Evolutionary conservation across 495 filamentous ascomycete species (phyloP), one percentile per base, ranked within the genome.

Genomic region (Chaetomidium leptoderma): DNA sequence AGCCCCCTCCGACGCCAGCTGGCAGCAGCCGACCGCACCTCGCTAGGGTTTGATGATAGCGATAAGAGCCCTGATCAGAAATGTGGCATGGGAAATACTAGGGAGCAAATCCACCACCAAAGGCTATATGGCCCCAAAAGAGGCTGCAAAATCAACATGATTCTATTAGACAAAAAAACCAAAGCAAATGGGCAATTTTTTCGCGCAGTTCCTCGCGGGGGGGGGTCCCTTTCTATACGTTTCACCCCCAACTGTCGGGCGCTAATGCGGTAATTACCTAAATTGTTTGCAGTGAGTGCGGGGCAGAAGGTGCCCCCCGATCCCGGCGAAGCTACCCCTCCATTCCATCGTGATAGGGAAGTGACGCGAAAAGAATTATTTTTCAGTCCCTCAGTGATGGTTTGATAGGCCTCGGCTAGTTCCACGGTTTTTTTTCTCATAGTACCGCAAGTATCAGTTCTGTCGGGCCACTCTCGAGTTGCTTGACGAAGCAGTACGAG

Each of bases 261-360:
- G 21, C 53, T 56, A 51, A 46, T 23, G 46, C 53, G 59, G 45
- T 39, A 61, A 61, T 57, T 61, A 53, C 29, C 36, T 49, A 48
- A 49, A 44, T 8, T n/a, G 44, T 26, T 16, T 6, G 10, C 16
- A 19, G n/a, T 5, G 14, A 13, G 24, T 59, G 60, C 60, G 56
- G 51, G 44, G 51, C 51, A 43, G 47, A 24, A 14, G 50, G 13
- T 26, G 17, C 32, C 21, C 24, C 49, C 61, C 57, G 61, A 63
- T 60, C 57, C 21, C 61, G 57, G 60, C 56, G 32, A 19, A 55
- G 32, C 51, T 59, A 40, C 52, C 61, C 55, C 55, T 58, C 55
- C 46, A 30, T 26, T 19, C 17, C 17, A 5, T 24, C 24, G n/a
- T 35, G 35, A 48, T 58, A 42, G 53, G 58, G 60, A 52, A 53